Evolutionary conservation across 2,329 filamentous ascomycete species (phyloP), one percentile per base, ranked within the genome.

Genomic region (Ophiosphaerella herpotricha): DNA sequence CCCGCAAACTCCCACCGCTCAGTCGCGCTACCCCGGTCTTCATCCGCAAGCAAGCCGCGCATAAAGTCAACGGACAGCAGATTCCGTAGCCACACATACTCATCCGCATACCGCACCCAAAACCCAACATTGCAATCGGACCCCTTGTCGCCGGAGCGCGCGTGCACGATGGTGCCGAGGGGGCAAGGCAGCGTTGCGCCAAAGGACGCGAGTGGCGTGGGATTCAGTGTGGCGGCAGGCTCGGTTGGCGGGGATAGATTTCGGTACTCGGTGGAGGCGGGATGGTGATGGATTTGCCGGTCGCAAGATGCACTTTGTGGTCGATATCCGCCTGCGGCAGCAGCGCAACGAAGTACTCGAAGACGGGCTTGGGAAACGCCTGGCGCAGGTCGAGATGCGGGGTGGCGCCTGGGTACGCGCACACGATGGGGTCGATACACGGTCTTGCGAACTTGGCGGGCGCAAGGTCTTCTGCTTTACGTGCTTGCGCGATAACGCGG

Each of bases 401-500:
- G 1, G 74, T 77, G 2, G 73, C 76, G 3, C 75, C 76, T 0
- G 77, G 75, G 52, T 76, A 78, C n/a, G 67, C 67, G 51, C 73
- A 66, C 68, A 78, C 77, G 42, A 77, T 74, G 29, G 71, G 66
- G 47, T 78, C 75, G 38, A 72, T 67, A 29, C 72, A 71, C 8
- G 74, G 72, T 14, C 72, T 59, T 13, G 73, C 67, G 54, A 80
- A 79, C 26, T 70, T 74, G 3, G 58, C 43, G 0, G 71, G 66
- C 0, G 69, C 66, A 1, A 74, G 53, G 16, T 66, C 58, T 34
- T 60, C 63, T 13, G 74, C 71, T 24, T 71, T 13, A 51, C 48
- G 65, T 4, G 81, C 78, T 57, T 85, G 77, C 29, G 61, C 74
- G 56, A 81, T 74, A 40, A 79, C 67, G 21, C 78, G 58, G 35